Percentiles rank a stretch among this genome's conserved stretches.
Evolutionary conservation across 164 flowering plant species (phyloP).

Genomic region (Kingdonia uniflora): DNA sequence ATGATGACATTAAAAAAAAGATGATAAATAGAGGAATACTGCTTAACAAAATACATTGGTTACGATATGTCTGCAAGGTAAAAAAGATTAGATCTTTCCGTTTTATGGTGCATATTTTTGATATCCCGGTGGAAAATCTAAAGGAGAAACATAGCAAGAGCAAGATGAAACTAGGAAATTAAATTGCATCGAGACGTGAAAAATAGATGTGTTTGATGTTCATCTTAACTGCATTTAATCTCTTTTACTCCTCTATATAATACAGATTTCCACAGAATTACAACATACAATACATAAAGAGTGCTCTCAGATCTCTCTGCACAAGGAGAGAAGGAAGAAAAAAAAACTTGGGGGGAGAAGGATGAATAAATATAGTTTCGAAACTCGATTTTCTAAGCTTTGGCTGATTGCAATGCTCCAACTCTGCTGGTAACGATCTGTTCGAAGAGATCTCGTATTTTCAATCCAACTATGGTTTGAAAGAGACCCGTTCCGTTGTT

Average conservation of each 20-base stretch:
- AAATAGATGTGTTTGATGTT: conserved; percentile 9
- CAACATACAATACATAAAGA: conserved; percentile 12
- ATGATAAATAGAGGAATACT: too few species aligned
- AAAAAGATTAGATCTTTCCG: too few species aligned
- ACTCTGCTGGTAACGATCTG: conserved; percentile 48
- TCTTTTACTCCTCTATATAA: conserved; percentile 11
- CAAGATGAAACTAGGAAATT: too few species aligned
- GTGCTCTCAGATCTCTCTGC: conserved; percentile 9
- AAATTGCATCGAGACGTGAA: too few species aligned
- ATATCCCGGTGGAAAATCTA: too few species aligned
- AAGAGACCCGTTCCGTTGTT: conserved; percentile 94
- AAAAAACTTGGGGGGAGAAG: conserved; percentile 6
- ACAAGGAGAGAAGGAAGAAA: background rate
- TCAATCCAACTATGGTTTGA: conserved; percentile 83
- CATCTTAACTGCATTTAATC: conserved; percentile 12
- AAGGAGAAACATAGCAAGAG: background rate
- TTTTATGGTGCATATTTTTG: too few species aligned
- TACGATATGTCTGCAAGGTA: too few species aligned
- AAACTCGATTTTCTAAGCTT: conserved; percentile 26
- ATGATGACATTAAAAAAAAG: too few species aligned
- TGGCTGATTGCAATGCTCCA: conserved; percentile 40
- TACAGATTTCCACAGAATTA: conserved; percentile 20
- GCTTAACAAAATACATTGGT: too few species aligned
- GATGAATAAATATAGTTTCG: background rate
- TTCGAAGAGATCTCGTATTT: conserved; percentile 81